Percentiles rank a stretch among this genome's conserved stretches.
Evolutionary conservation across 108 stramenopile genomes (phyloP).

Genomic region (Licmophora abbreviata): DNA sequence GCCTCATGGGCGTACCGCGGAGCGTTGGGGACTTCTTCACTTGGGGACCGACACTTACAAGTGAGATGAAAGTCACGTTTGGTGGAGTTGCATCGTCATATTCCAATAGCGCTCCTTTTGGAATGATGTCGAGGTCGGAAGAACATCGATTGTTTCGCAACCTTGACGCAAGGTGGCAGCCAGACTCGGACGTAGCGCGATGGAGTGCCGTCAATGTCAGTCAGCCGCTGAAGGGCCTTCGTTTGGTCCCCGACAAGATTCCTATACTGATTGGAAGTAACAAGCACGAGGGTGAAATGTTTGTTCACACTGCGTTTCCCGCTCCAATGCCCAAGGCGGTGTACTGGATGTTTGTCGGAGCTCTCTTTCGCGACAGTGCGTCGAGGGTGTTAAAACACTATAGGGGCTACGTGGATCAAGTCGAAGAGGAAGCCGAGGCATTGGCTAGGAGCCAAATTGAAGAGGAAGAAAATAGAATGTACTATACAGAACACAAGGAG

Average conservation of each 20-base stretch:
- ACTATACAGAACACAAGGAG: conserved; percentile 39
- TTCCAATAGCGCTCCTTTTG: too few species aligned
- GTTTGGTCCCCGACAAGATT: conserved; percentile 48
- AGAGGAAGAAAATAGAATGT: conserved; percentile 48
- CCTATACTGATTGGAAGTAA: conserved; percentile 76
- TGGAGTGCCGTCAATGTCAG: conserved; percentile 58
- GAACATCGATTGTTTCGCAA: conserved; percentile 9
- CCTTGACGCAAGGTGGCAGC: conserved; percentile 9
- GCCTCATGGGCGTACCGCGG: conserved; percentile 65
- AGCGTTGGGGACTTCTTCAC: conserved; percentile 74
- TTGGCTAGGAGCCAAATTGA: conserved; percentile 35
- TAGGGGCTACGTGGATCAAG: conserved; percentile 35
- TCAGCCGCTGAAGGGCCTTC: conserved; percentile 48
- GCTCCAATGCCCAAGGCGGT: conserved; percentile 71
- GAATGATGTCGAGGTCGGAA: background rate
- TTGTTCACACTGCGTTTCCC: conserved; percentile 77
- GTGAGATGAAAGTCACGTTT: conserved; percentile 18
- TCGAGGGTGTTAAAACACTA: conserved; percentile 51
- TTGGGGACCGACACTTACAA: conserved; percentile 59
- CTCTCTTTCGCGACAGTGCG: conserved; percentile 68
- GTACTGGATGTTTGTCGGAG: conserved; percentile 78
- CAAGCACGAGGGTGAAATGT: conserved; percentile 77
- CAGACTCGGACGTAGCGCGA: conserved; percentile 22
- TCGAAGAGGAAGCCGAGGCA: conserved; percentile 44
- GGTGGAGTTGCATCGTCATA: conserved; percentile 8